Percentiles rank a stretch among this genome's conserved stretches.
Conservation (phyloP, 2,329 filamentous ascomycete species). For the Phialophora expanda region DNA sequence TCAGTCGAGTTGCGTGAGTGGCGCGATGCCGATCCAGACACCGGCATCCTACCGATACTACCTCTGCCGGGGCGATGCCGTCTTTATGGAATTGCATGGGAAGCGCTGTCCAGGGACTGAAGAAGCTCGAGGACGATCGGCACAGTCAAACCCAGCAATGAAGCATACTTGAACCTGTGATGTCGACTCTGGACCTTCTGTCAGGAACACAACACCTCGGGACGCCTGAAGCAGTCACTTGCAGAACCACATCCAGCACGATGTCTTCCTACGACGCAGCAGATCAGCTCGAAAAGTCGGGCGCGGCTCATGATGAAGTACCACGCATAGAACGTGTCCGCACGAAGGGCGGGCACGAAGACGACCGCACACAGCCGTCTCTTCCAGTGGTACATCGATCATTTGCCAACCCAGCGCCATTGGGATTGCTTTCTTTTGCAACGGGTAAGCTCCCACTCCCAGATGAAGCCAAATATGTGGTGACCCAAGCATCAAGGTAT, state of each 20-base stretch:
- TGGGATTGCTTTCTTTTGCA: conserved; percentile 49
- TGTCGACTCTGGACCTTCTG: not conserved
- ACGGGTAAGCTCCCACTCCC: conserved; percentile 38
- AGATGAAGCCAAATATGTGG: not conserved
- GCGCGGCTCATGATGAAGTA: not conserved
- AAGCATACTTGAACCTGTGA: not conserved
- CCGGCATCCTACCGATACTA: conserved; percentile 9
- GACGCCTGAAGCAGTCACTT: not conserved
- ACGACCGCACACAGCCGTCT: conserved; percentile 35
- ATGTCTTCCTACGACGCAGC: conserved; percentile 22
- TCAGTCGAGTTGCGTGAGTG: conserved; percentile 5
- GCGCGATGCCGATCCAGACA: conserved; percentile 8
- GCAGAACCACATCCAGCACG: conserved; percentile 5
- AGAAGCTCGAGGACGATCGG: not conserved
- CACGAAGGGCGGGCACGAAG: conserved; percentile 24
- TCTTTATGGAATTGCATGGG: not conserved
- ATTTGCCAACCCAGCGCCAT: conserved; percentile 42
- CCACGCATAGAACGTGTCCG: conserved; percentile 18
- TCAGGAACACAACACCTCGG: not conserved
- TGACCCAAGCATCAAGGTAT: conserved; percentile 27
- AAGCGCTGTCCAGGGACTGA: not conserved
- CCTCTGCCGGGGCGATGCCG: conserved; percentile 7
- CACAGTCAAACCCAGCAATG: conserved; percentile 2
- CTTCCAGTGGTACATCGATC: conserved; percentile 42
- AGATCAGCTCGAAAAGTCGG: conserved; percentile 24